Evolutionary conservation across 2,329 filamentous ascomycete genomes (phyloP), one percentile per base, ranked within the genome.

Genomic region (Diaporthe citrichinensis): DNA sequence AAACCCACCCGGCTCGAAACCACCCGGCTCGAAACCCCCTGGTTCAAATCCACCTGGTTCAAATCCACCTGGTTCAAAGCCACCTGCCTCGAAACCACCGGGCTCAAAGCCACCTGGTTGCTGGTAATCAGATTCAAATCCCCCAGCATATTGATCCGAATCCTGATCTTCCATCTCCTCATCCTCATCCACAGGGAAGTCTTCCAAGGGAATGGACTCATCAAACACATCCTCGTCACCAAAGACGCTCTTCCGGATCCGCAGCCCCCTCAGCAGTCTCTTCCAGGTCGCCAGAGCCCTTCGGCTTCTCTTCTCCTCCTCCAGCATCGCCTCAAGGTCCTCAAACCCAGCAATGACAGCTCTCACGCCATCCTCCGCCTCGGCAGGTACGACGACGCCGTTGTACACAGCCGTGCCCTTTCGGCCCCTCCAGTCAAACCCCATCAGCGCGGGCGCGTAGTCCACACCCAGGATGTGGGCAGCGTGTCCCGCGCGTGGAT

Each of bases 401-500:
- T 91, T 90, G 2, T 97, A 85, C 3, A 98, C 89, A 1, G 97
- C 95, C 3, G 95, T 98, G 23, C 96, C 96, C 74, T 95, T 92
- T 3, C 95, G 91, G 0, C 95, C 95, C 81, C 92, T 93, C 85
- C 98, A 99, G 51, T 93, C 89, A 80, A 98, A 99, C 0, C 96
- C 96, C 0, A 93, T 97, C 7, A 99, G 91, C 0, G 97, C 97
- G 44, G 96, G 95, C 3, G 95, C 95, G 82, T 94, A 98, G 84
- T 98, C 95, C 25, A 98, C 89, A 0, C 92, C 92, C 1, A 98
- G 84, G 1, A 96, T 85, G 74, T 90, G 91, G 0, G 95, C 95
- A 1, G 96, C 96, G 69, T 90, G 90, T 1, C 90, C 87, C 1
- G 94, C 93, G 69, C 93, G 80, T 62, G 89, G 85, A 75, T 88